A percentile compares a stretch with the other conserved stretches of the same genome.
These are phyloP conservation scores for Neoboletus brunneissimus DNA, from an alignment of 768 basidiomycete species.

Conservation along the genomic window DNA sequence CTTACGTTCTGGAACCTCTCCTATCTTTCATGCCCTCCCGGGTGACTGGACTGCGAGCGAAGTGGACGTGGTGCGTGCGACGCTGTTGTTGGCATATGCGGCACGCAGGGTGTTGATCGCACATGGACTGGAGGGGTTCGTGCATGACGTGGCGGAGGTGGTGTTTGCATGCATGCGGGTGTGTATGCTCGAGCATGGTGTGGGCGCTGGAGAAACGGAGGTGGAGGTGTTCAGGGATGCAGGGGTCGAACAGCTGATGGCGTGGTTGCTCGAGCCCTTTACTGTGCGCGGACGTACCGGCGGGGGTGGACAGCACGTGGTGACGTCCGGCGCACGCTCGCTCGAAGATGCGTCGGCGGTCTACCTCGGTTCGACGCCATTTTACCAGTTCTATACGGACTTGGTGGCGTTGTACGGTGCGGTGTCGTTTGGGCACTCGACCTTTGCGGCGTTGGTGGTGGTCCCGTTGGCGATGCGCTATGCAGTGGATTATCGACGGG, in stretches of 20 bases:
- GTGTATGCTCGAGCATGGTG: slow-evolving; percentile 91
- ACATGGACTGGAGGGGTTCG: slow-evolving; percentile 41
- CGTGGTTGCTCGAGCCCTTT: slow-evolving; percentile 55
- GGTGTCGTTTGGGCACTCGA: slow-evolving; percentile 78
- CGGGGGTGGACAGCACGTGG: neutral
- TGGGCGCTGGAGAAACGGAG: slow-evolving; percentile 27
- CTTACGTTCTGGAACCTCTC: slow-evolving; percentile 69
- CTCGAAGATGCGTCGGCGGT: slow-evolving; percentile 55
- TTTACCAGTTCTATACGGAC: slow-evolving; percentile 93
- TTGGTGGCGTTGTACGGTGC: slow-evolving; percentile 88
- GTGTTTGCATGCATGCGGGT: slow-evolving; percentile 87
- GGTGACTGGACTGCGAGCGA: slow-evolving; percentile 76
- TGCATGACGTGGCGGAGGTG: slow-evolving; percentile 28
- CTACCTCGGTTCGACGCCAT: slow-evolving; percentile 69
- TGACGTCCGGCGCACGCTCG: slow-evolving; percentile 13
- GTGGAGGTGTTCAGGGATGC: slow-evolving; percentile 80
- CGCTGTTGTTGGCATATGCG: slow-evolving; percentile 58
- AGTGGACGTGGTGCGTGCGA: slow-evolving; percentile 67
- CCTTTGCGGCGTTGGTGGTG: slow-evolving; percentile 74
- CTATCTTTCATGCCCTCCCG: slow-evolving; percentile 68
- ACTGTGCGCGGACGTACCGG: slow-evolving; percentile 25
- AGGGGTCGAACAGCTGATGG: slow-evolving; percentile 58
- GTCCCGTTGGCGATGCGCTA: slow-evolving; percentile 76
- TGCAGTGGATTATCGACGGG: slow-evolving; percentile 76
- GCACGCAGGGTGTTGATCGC: slow-evolving; percentile 44